phyloP scores from a whole-genome alignment of 768 basidiomycete species.

The Phylloporus sp. region DNA sequence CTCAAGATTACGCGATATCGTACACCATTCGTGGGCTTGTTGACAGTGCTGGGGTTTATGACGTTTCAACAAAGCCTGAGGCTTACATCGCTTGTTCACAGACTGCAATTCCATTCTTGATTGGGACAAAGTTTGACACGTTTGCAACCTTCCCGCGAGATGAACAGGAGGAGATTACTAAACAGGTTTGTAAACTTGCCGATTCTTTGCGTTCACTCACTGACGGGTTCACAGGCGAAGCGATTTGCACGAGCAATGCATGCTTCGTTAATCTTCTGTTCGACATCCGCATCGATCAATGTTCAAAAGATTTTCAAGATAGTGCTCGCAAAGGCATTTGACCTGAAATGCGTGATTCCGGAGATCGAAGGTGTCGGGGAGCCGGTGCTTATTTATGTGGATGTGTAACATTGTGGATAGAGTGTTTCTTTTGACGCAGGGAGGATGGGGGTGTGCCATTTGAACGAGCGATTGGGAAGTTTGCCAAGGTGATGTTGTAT shows the following conservation, averaged over 20 bases:
- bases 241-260: slow-evolving; percentile 99
- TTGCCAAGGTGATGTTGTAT: slow-evolving; percentile 29
- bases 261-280: slow-evolving; percentile 98
- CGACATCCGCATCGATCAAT: slow-evolving; percentile 97
- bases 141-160: slow-evolving; percentile 94
- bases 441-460: slow-evolving; percentile 13
- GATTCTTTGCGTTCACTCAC: slow-evolving; percentile 4
- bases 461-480: slow-evolving; percentile 10
- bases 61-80: slow-evolving; percentile 1
- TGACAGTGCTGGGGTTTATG: slow-evolving; percentile 1
- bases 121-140: slow-evolving; percentile 98
- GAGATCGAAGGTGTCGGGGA: slow-evolving; percentile 97
- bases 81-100: slow-evolving; percentile 32
- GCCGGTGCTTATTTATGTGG: slow-evolving; percentile 91
- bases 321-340: slow-evolving; percentile 94
- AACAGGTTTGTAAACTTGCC: slow-evolving; percentile 60
- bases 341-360: slow-evolving; percentile 97
- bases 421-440: slow-evolving; percentile 18
- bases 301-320: slow-evolving; percentile 99
- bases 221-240: slow-evolving; percentile 63
- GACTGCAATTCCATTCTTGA: slow-evolving; percentile 98
- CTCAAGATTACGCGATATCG: not conserved
- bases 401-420: slow-evolving; percentile 39
- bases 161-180: slow-evolving; percentile 99
- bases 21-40: not conserved